Percentiles rank a stretch among this genome's conserved stretches.
These are phyloP conservation scores for Cladosporium sp. DNA, from an alignment of 2,329 filamentous ascomycete species.

Conservation along the genomic window DNA sequence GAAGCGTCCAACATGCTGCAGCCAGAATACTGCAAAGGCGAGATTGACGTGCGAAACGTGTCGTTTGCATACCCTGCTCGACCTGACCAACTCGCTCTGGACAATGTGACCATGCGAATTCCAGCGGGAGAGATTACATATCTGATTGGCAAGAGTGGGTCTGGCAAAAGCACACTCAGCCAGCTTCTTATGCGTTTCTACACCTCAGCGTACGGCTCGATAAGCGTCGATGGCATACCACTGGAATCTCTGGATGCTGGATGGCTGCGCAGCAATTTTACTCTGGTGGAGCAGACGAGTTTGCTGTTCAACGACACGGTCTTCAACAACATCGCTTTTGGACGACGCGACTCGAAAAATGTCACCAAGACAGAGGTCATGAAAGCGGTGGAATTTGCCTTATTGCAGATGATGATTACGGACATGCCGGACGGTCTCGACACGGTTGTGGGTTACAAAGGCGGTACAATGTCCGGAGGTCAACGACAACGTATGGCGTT, in stretches of 20 bases:
- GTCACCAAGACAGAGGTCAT: constrained; percentile 59
- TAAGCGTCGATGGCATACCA: constrained; percentile 66
- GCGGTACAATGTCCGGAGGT: constrained; percentile 74
- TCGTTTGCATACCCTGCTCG: constrained; percentile 69
- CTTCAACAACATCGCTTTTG: constrained; percentile 75
- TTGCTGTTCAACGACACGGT: constrained; percentile 80
- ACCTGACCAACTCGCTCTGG: constrained; percentile 59
- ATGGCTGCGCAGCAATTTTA: constrained; percentile 78
- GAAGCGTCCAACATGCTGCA: constrained; percentile 25
- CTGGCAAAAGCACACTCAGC: constrained; percentile 85
- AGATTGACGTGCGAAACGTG: constrained; percentile 68
- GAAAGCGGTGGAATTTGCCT: constrained; percentile 64
- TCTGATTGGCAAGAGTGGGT: constrained; percentile 82
- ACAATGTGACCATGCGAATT: constrained; percentile 67
- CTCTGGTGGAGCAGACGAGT: constrained; percentile 78
- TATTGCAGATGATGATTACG: constrained; percentile 67
- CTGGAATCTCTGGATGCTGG: constrained; percentile 62
- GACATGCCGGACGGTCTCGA: constrained; percentile 69
- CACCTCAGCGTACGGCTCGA: constrained; percentile 61
- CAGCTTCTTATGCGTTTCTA: constrained; percentile 81
- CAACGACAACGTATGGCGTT: constrained; percentile 81
- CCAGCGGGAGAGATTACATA: constrained; percentile 73
- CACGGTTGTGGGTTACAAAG: constrained; percentile 70
- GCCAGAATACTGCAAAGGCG: constrained; percentile 56
- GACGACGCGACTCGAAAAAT: constrained; percentile 51